These are phyloP conservation scores for Rhododendron kiyosumense DNA, from an alignment of 148 eudicot species.

Conservation along the genomic window DNA sequence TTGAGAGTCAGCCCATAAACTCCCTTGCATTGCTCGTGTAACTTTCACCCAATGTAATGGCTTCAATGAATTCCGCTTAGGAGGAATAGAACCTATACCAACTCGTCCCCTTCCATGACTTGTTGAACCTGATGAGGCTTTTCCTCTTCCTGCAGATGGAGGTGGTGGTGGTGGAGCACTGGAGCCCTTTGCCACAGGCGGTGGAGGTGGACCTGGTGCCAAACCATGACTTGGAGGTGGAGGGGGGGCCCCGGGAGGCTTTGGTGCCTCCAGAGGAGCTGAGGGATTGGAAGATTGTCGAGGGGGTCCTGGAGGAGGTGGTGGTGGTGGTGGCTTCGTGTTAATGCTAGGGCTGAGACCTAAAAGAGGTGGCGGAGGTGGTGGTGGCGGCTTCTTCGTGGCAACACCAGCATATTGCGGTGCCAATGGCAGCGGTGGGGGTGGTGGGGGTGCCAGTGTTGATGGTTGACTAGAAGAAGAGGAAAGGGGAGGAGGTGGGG, in stretches of 20 bases:
- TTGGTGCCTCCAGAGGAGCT: constrained; percentile 46
- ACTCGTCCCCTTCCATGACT: constrained; percentile 52
- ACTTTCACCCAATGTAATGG: constrained; percentile 98
- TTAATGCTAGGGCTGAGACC: constrained; percentile 6
- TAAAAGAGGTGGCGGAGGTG: constrained; percentile 23
- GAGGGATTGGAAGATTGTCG: constrained; percentile 34
- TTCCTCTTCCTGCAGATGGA: constrained; percentile 56
- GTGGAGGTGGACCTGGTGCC: constrained; percentile 68
- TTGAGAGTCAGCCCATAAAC: constrained; percentile 93
- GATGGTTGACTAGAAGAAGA: constrained; percentile 2
- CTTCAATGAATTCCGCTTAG: constrained; percentile 69
- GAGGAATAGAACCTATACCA: constrained; percentile 44
- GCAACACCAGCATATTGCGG: constrained; percentile 10
- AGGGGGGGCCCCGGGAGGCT: constrained; percentile 42
- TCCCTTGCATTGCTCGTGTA: constrained; percentile 89
- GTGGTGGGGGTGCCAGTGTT: constrained; percentile 11
- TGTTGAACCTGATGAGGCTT: constrained; percentile 32
- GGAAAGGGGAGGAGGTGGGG: constrained; percentile 40
- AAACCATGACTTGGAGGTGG: constrained; percentile 44
- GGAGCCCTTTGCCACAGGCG: constrained; percentile 42
- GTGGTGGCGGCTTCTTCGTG: neutral
- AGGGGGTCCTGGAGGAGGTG: constrained; percentile 49
- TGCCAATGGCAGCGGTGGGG: constrained; percentile 14
- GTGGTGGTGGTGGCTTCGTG: constrained; percentile 36
- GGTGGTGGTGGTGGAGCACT: constrained; percentile 72